Evolutionary conservation across 2,329 filamentous ascomycete species (phyloP).

Genomic region (Sporothrix luriei): DNA sequence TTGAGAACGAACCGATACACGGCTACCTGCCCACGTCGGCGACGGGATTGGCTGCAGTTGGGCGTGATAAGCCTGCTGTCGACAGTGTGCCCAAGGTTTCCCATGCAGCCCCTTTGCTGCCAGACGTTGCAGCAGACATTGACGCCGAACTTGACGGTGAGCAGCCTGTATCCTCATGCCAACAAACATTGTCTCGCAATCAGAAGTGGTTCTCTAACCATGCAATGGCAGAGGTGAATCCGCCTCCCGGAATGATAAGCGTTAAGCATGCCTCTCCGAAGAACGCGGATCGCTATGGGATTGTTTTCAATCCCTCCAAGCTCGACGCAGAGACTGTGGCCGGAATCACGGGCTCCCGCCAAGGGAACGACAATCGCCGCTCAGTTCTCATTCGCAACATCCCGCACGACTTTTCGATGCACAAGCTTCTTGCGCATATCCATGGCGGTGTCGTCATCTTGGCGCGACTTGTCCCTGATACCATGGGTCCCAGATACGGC

Average conservation of each 20-base stretch:
- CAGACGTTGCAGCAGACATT: background rate
- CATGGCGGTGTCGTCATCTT: conserved; percentile 31
- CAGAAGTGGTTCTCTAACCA: conserved; percentile 15
- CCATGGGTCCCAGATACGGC: background rate
- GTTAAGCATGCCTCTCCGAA: conserved; percentile 20
- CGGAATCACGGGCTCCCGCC: background rate
- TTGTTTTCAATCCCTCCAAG: conserved; percentile 29
- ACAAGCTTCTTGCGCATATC: conserved; percentile 33
- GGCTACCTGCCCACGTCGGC: too few relatives aligned
- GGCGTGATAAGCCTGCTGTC: background rate
- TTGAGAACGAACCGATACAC: background rate
- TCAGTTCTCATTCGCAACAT: conserved; percentile 34
- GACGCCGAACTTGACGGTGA: conserved; percentile 10
- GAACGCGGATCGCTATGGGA: conserved; percentile 29
- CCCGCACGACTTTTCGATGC: conserved; percentile 24
- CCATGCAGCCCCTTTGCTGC: background rate
- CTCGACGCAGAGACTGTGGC: conserved; percentile 4
- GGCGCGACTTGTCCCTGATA: conserved; percentile 26
- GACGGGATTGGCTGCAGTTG: background rate
- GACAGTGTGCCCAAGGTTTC: background rate
- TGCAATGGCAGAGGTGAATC: conserved; percentile 5
- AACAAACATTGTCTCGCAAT: background rate
- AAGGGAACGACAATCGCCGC: conserved; percentile 23
- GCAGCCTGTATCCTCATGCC: background rate
- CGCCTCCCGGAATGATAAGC: conserved; percentile 28